These are phyloP conservation scores for Torulaspora gathmanii DNA, from an alignment of 805 yeast species.

Conservation along the genomic window DNA sequence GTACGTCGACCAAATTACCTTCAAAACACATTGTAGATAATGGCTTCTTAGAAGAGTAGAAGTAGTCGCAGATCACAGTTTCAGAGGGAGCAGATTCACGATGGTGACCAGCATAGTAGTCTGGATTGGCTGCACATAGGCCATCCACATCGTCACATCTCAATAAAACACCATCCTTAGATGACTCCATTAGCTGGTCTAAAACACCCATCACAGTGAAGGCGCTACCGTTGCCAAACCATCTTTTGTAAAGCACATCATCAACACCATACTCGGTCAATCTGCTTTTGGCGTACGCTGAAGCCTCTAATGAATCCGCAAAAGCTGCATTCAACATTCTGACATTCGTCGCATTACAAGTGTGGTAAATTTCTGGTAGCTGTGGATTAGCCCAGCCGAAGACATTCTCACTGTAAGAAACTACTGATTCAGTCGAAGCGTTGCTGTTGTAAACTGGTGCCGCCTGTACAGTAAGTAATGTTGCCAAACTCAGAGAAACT, in stretches of 20 bases:
- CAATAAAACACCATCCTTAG: conserved; percentile 35
- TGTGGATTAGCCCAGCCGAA: conserved; percentile 14
- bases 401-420: not conserved
- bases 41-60: conserved; percentile 34
- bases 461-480: not conserved
- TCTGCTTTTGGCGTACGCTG: conserved; percentile 38
- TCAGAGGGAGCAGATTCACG: conserved; percentile 38
- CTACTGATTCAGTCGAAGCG: conserved; percentile 7
- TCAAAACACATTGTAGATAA: conserved; percentile 36
- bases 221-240: conserved; percentile 39
- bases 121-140: conserved; percentile 30
- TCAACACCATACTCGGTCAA: conserved; percentile 34
- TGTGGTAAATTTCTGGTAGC: conserved; percentile 13
- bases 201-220: conserved; percentile 38
- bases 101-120: conserved; percentile 41
- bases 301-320: conserved; percentile 33
- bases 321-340: conserved; percentile 25
- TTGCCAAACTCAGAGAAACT: not conserved
- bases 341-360: conserved; percentile 15
- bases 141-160: conserved; percentile 42
- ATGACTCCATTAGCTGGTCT: conserved; percentile 34
- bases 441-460: conserved; percentile 9
- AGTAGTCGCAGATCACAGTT: conserved; percentile 40
- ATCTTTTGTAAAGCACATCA: conserved; percentile 34
- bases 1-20: conserved; percentile 33